Evolutionary conservation across 371 early-diverging fungal genomes (phyloP).

Genomic region (Mucor sp.): DNA sequence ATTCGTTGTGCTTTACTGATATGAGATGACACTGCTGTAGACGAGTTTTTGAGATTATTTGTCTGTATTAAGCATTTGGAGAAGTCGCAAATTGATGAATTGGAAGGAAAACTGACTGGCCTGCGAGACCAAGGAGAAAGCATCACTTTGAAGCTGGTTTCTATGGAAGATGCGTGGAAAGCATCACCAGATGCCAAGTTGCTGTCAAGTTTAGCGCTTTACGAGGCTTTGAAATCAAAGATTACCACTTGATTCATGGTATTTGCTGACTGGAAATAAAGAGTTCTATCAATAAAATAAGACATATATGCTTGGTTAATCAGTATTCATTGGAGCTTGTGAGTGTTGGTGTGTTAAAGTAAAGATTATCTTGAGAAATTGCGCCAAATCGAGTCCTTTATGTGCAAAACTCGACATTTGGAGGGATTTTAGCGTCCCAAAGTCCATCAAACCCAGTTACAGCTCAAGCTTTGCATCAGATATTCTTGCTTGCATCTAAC

Average conservation of each 20-base stretch:
- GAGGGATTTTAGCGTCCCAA: no score
- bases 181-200: conserved; percentile 73
- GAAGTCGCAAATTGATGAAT: conserved; percentile 45
- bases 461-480: no score
- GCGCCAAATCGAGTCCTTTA: no score
- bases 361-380: no score
- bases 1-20: background rate
- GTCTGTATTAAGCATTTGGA: conserved; percentile 65
- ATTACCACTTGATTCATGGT: background rate
- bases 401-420: no score
- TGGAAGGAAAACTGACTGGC: conserved; percentile 74
- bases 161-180: conserved; percentile 68
- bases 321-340: no score
- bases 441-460: no score
- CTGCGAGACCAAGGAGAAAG: conserved; percentile 78
- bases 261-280: no score
- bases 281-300: no score
- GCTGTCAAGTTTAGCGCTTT: conserved; percentile 69
- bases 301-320: no score
- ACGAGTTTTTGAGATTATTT: conserved; percentile 78
- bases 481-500: no score
- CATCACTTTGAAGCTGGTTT: conserved; percentile 69
- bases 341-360: no score
- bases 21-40: conserved; percentile 20
- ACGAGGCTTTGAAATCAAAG: conserved; percentile 51